Evolutionary conservation across 2,329 filamentous ascomycete species (phyloP).

Genomic region (Fusarium sp.): DNA sequence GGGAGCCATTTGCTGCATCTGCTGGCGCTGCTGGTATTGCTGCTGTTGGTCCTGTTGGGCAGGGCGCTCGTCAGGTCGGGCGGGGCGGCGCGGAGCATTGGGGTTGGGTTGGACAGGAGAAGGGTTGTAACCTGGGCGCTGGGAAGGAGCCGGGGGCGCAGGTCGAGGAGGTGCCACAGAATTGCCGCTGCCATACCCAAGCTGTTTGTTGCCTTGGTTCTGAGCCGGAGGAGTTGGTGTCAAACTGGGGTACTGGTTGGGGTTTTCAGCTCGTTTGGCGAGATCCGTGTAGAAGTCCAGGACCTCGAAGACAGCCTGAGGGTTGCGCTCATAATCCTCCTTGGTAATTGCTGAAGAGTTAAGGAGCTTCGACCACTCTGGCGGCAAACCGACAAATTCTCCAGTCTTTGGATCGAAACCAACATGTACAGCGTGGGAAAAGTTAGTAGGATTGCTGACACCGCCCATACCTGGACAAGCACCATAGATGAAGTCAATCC

Average conservation of each 20-base stretch:
- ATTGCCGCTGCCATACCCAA: conserved; percentile 68
- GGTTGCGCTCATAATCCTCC: conserved; percentile 98
- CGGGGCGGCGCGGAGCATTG: conserved; percentile 59
- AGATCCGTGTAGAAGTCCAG: conserved; percentile 89
- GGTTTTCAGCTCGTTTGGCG: conserved; percentile 79
- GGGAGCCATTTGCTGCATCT: conserved; percentile 67
- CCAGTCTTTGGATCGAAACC: conserved; percentile 96
- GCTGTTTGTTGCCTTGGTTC: conserved; percentile 70
- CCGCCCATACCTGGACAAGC: conserved; percentile 97
- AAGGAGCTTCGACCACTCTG: conserved; percentile 96
- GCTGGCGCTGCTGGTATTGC: conserved; percentile 67
- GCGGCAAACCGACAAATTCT: conserved; percentile 92
- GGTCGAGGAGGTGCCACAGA: conserved; percentile 77
- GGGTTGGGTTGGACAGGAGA: conserved; percentile 53
- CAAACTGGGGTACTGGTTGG: conserved; percentile 73
- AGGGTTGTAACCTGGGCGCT: conserved; percentile 58
- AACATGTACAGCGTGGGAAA: conserved; percentile 95
- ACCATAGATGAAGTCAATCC: conserved; percentile 98
- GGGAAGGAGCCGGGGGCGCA: conserved; percentile 61
- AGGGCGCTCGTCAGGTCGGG: conserved; percentile 52
- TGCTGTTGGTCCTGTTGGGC: conserved; percentile 57
- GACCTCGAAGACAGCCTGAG: conserved; percentile 84
- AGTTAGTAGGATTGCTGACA: conserved; percentile 98
- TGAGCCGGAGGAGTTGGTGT: conserved; percentile 73
- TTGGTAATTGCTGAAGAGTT: conserved; percentile 98